phyloP scores from a whole-genome alignment of 257 asterid genomes.

The Linaria vulgaris region DNA sequence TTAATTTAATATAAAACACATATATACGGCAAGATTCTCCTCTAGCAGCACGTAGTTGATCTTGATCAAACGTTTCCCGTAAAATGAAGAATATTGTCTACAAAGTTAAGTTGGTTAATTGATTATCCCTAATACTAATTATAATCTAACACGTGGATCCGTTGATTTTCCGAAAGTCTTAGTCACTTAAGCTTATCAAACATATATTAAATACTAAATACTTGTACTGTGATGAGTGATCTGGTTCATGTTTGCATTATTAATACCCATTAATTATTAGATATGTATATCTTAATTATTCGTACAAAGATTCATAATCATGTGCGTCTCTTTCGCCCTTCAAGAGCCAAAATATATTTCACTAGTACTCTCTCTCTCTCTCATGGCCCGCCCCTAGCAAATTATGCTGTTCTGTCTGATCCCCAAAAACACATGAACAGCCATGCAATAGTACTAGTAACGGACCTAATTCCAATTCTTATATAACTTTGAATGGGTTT shows the following conservation, averaged over 20 bases:
- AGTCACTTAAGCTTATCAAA: too few species aligned
- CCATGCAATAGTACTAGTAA: not conserved
- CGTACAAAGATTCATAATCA: not conserved
- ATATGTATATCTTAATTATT: too few species aligned
- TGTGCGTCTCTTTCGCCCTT: constrained; percentile 32
- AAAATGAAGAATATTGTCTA: not conserved
- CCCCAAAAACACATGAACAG: constrained; percentile 21
- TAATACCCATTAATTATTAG: too few species aligned
- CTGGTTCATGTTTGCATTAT: not conserved
- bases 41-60: too few species aligned
- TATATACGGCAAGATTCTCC: too few species aligned
- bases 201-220: not conserved
- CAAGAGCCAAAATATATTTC: constrained; percentile 35
- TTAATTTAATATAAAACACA: not conserved
- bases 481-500: not conserved
- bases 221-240: not conserved
- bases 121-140: too few species aligned
- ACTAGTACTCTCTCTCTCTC: not conserved
- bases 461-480: not conserved
- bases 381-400: not conserved
- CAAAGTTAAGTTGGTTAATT: not conserved
- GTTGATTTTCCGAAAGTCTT: too few species aligned
- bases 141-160: too few species aligned
- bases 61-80: too few species aligned
- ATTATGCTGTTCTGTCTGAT: constrained; percentile 31